Conservation (phyloP, 805 yeast species). For the Kuraishia borneana region DNA sequence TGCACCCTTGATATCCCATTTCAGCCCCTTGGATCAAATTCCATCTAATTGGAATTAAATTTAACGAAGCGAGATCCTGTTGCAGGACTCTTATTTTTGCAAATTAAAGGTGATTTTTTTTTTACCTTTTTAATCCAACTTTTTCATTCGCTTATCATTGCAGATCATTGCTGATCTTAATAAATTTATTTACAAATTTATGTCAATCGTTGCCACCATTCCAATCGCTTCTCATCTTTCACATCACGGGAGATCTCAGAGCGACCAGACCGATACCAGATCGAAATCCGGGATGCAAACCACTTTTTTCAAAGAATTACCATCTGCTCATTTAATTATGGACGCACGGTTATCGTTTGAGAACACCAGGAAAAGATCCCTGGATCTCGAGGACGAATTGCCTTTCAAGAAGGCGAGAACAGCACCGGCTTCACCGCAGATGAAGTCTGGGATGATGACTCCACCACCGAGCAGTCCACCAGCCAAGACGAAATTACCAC, state of each 20-base stretch:
- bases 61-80: no score
- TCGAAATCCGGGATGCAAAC: neutral
- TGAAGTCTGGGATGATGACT: neutral
- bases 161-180: no score
- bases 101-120: neutral
- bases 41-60: no score
- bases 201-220: slow-evolving; percentile 1
- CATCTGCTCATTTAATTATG: neutral
- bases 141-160: neutral
- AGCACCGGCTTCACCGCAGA: slow-evolving; percentile 2
- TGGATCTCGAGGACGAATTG: neutral
- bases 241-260: slow-evolving; percentile 2
- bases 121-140: neutral
- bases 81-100: no score
- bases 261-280: slow-evolving; percentile 1
- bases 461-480: neutral
- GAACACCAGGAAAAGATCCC: neutral
- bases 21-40: no score
- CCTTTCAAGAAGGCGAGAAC: slow-evolving; percentile 1
- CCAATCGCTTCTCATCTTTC: neutral
- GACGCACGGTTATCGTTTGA: neutral
- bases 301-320: neutral
- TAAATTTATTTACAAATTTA: neutral
- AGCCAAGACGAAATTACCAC: slow-evolving; percentile 1
- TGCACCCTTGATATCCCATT: no score